Evolutionary conservation across 768 basidiomycete species (phyloP).

Genomic region (Xerocomellus intermedius): DNA sequence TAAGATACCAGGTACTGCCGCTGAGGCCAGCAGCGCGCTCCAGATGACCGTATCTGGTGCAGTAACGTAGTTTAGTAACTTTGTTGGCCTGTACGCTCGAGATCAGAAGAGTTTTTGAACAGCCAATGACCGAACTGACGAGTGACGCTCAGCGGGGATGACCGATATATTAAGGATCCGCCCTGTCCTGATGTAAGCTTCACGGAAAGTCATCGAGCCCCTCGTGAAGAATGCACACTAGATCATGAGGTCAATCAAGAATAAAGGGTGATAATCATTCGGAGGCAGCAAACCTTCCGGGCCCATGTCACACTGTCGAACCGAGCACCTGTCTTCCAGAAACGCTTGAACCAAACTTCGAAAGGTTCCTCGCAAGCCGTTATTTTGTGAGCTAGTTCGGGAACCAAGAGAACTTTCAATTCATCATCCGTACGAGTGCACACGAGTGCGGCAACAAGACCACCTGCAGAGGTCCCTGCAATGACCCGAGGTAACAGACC

Average conservation of each 20-base stretch:
- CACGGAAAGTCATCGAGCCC: conserved; percentile 92
- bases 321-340: conserved; percentile 87
- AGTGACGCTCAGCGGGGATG: conserved; percentile 86
- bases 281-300: conserved; percentile 57
- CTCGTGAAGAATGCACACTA: conserved; percentile 88
- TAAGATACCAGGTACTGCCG: conserved; percentile 92
- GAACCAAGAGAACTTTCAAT: conserved; percentile 70
- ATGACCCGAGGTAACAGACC: conserved; percentile 87
- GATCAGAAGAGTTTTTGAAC: conserved; percentile 6
- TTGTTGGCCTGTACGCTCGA: conserved; percentile 68
- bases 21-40: conserved; percentile 81
- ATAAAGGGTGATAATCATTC: background rate
- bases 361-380: conserved; percentile 81
- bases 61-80: conserved; percentile 91
- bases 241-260: background rate
- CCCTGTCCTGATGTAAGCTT: conserved; percentile 91
- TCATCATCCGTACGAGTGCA: conserved; percentile 91
- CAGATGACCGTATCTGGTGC: conserved; percentile 91
- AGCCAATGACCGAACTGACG: conserved; percentile 42
- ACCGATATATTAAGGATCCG: conserved; percentile 93
- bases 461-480: conserved; percentile 93
- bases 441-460: conserved; percentile 69
- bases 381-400: conserved; percentile 80
- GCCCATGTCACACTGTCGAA: conserved; percentile 93
- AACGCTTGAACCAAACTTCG: conserved; percentile 64